These are phyloP conservation scores for Talaromyces thailandensis DNA, from an alignment of 495 filamentous ascomycete genomes.

Conservation along the genomic window DNA sequence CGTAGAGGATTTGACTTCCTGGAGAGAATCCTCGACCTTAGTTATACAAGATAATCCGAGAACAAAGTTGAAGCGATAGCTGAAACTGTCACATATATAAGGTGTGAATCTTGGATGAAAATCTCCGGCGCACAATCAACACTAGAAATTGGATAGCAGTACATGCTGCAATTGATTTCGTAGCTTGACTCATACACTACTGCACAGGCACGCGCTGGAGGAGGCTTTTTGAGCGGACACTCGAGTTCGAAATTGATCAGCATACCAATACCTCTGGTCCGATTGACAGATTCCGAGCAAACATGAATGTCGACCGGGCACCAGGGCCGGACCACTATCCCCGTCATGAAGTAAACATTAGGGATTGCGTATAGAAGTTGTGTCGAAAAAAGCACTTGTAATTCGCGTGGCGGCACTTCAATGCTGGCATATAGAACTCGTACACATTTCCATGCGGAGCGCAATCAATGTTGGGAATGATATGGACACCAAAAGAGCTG, in stretches of 20 bases:
- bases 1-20: slow-evolving; percentile 28
- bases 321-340: background rate
- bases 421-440: background rate
- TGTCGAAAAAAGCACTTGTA: background rate
- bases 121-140: background rate
- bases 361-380: no score
- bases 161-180: background rate
- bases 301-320: background rate
- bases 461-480: background rate
- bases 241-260: background rate
- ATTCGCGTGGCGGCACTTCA: background rate
- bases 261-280: background rate
- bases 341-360: no score
- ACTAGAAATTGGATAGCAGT: background rate
- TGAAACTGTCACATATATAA: background rate
- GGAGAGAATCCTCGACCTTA: slow-evolving; percentile 12
- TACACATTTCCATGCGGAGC: background rate
- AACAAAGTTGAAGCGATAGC: background rate
- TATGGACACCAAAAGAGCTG: background rate
- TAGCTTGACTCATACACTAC: background rate
- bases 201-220: background rate
- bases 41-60: background rate
- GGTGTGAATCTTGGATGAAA: background rate
- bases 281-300: background rate
- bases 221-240: background rate